phyloP scores from a whole-genome alignment of 257 asterid genomes.

The Nicotiana benthamiana region DNA sequence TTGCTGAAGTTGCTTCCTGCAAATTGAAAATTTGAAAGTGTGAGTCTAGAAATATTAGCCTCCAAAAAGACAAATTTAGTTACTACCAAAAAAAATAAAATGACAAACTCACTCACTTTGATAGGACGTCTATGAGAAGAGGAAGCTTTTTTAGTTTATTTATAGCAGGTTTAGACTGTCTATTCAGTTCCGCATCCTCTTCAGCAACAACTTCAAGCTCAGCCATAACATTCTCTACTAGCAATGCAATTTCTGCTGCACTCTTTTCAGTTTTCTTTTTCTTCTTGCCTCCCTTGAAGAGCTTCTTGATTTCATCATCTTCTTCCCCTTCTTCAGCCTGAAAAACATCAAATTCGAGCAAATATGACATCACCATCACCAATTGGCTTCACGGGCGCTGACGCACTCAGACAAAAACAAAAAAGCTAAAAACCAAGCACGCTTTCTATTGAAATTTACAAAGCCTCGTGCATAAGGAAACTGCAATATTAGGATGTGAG shows the following conservation, averaged over 20 bases:
- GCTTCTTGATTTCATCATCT: conserved; percentile 70
- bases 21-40: conserved; percentile 10
- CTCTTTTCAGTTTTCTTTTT: conserved; percentile 84
- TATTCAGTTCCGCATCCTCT: conserved; percentile 85
- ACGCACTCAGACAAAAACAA: background rate
- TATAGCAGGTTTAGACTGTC: conserved; percentile 77
- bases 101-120: conserved; percentile 52
- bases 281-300: conserved; percentile 73
- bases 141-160: conserved; percentile 80
- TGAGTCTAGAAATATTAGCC: background rate
- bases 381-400: background rate
- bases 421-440: background rate
- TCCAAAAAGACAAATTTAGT: conserved; percentile 1
- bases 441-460: background rate
- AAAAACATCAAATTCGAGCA: conserved; percentile 5
- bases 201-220: conserved; percentile 94
- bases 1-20: conserved; percentile 89
- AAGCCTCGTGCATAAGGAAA: background rate
- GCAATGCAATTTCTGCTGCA: conserved; percentile 79
- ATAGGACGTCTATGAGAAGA: conserved; percentile 78
- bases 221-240: conserved; percentile 89
- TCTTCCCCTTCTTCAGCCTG: conserved; percentile 95
- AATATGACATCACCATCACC: background rate
- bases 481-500: background rate
- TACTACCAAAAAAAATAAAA: conserved; percentile 1